Evolutionary conservation across 208 protist species (phyloP).

Genomic region (Acanthamoeba quina): DNA sequence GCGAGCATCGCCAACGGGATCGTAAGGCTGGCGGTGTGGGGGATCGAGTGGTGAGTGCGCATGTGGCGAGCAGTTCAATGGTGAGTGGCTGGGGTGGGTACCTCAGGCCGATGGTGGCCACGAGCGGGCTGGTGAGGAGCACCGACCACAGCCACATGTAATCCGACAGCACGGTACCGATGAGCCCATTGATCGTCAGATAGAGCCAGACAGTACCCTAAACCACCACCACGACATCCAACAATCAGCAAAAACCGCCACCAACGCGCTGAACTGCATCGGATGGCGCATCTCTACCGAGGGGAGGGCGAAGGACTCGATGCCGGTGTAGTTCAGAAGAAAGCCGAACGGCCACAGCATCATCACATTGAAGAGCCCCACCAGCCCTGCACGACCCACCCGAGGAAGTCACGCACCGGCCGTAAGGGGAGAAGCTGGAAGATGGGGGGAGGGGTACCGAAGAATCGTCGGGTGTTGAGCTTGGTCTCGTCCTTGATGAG

Average conservation of each 20-base stretch:
- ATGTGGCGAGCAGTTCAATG: neutral
- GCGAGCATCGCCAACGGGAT: constrained; percentile 77
- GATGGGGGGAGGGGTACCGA: constrained; percentile 18
- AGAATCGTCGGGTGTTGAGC: constrained; percentile 69
- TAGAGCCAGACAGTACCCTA: constrained; percentile 27
- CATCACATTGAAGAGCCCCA: constrained; percentile 71
- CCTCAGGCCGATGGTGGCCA: constrained; percentile 75
- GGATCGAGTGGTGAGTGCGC: neutral
- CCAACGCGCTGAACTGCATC: too few relatives aligned
- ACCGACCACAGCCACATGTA: constrained; percentile 77
- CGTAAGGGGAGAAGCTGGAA: neutral
- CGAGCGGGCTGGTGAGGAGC: constrained; percentile 76
- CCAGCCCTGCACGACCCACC: neutral
- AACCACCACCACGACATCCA: too few relatives aligned
- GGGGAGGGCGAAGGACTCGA: constrained; percentile 63
- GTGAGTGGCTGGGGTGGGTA: neutral
- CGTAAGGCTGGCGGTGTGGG: constrained; percentile 19
- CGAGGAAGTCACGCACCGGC: neutral
- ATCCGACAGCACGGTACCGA: constrained; percentile 78
- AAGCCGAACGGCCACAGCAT: constrained; percentile 74
- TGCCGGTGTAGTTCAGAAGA: constrained; percentile 42
- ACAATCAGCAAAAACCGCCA: neutral
- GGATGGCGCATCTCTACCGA: neutral
- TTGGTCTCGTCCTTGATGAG: constrained; percentile 66
- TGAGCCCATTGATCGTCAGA: constrained; percentile 74